These are phyloP conservation scores for Trichoderma sp. DNA, from an alignment of 2,329 filamentous ascomycete species.

Conservation along the genomic window DNA sequence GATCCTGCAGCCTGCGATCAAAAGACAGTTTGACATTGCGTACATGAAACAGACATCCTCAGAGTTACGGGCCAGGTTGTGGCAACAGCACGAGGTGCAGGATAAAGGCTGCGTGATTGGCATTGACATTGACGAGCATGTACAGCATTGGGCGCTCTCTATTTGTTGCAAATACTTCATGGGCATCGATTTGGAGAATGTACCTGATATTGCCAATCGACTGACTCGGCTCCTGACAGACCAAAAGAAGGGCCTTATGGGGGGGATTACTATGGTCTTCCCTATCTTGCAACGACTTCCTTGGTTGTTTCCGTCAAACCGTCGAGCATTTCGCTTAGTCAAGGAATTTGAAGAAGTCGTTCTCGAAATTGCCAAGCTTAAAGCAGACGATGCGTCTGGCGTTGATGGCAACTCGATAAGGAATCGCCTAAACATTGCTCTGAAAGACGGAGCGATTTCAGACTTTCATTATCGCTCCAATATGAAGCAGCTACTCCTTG, in stretches of 20 bases:
- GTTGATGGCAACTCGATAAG: neutral
- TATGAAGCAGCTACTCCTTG: neutral
- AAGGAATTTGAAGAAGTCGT: neutral
- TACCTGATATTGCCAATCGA: neutral
- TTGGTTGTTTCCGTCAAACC: neutral
- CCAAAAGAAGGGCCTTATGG: neutral
- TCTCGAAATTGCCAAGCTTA: neutral
- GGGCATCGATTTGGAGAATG: neutral
- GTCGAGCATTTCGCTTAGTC: neutral
- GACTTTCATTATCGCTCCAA: neutral
- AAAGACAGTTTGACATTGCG: neutral
- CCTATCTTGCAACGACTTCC: neutral
- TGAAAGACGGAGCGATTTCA: neutral
- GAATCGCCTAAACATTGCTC: neutral
- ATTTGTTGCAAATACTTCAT: neutral
- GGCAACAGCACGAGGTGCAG: neutral
- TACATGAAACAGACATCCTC: neutral
- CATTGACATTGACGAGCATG: neutral
- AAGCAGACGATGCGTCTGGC: accelerated
- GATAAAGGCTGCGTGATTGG: neutral
- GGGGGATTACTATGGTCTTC: neutral
- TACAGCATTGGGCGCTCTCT: neutral
- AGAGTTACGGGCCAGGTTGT: neutral
- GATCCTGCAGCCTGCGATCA: neutral
- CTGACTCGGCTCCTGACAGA: neutral